phyloP scores from a whole-genome alignment of 768 basidiomycete species.

The Rhizopogon vinicolor region DNA sequence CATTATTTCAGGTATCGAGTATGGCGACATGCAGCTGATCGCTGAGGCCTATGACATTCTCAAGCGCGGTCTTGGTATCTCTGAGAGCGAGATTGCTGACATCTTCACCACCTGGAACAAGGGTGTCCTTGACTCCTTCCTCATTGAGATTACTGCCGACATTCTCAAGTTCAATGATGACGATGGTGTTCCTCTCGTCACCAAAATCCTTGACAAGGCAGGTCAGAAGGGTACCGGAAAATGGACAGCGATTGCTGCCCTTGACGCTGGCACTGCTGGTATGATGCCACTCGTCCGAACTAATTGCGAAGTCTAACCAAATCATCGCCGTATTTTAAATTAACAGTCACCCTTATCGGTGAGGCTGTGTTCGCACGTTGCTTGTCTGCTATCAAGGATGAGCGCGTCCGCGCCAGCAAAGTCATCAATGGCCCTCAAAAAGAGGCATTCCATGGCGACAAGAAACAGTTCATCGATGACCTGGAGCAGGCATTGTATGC shows the following conservation, averaged over 20 bases:
- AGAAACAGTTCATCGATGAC: constrained; percentile 98
- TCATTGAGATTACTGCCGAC: constrained; percentile 97
- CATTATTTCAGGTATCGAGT: constrained; percentile 80
- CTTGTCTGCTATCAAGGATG: constrained; percentile 94
- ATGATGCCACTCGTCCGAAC: constrained; percentile 19
- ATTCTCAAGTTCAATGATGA: constrained; percentile 97
- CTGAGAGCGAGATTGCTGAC: constrained; percentile 86
- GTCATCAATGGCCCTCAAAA: constrained; percentile 85
- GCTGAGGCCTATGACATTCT: constrained; percentile 99
- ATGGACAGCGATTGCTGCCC: constrained; percentile 97
- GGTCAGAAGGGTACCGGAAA: constrained; percentile 99
- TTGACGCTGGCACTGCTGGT: constrained; percentile 89
- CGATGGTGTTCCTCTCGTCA: constrained; percentile 86
- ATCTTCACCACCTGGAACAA: constrained; percentile 97
- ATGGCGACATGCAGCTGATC: constrained; percentile 99
- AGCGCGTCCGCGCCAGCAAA: constrained; percentile 92
- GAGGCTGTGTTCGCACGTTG: constrained; percentile 99
- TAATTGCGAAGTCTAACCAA: constrained; percentile 6
- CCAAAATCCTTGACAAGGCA: constrained; percentile 93
- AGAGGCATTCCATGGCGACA: constrained; percentile 95
- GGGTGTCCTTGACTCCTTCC: constrained; percentile 98
- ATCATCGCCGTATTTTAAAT: constrained; percentile 1
- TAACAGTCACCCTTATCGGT: constrained; percentile 91
- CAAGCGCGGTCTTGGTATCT: constrained; percentile 87
- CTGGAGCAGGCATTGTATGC: constrained; percentile 99